Percentiles rank a stretch among this genome's conserved stretches.
Evolutionary conservation across 2,329 filamentous ascomycete species (phyloP).

Genomic region (Scedosporium boydii): DNA sequence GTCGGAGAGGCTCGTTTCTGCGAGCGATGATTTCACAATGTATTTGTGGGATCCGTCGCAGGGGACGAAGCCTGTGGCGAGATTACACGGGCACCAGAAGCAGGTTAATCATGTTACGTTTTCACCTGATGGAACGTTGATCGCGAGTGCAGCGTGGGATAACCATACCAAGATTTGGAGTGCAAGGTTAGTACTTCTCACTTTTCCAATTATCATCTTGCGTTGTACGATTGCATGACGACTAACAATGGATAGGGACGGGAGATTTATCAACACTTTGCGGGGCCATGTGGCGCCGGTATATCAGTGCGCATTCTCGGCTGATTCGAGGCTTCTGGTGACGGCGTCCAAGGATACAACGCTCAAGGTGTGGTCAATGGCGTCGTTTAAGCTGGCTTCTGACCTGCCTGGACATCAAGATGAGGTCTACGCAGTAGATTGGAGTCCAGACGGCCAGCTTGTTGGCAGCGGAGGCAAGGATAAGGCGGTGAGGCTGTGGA

Average conservation of each 20-base stretch:
- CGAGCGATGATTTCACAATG: conserved; percentile 93
- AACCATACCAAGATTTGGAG: conserved; percentile 94
- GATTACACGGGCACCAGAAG: conserved; percentile 90
- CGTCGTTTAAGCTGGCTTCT: conserved; percentile 66
- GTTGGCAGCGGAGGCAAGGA: conserved; percentile 92
- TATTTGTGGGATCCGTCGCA: conserved; percentile 82
- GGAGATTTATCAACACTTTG: conserved; percentile 76
- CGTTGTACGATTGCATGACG: neutral
- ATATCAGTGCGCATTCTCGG: conserved; percentile 86
- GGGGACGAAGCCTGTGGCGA: conserved; percentile 74
- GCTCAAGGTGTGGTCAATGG: conserved; percentile 88
- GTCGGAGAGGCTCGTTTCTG: conserved; percentile 78
- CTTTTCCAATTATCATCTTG: neutral
- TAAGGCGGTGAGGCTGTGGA: conserved; percentile 63
- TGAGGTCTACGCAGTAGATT: conserved; percentile 90
- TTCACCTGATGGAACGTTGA: conserved; percentile 77
- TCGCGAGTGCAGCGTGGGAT: conserved; percentile 86
- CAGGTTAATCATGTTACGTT: conserved; percentile 94
- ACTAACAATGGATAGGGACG: conserved; percentile 33
- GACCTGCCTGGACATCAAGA: conserved; percentile 87
- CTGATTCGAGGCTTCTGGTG: conserved; percentile 81
- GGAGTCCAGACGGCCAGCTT: conserved; percentile 81
- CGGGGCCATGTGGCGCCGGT: conserved; percentile 84
- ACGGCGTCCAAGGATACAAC: conserved; percentile 89
- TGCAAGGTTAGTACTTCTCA: conserved; percentile 42